phyloP scores from a whole-genome alignment of 148 eudicot species.

The Euryodendron excelsum region DNA sequence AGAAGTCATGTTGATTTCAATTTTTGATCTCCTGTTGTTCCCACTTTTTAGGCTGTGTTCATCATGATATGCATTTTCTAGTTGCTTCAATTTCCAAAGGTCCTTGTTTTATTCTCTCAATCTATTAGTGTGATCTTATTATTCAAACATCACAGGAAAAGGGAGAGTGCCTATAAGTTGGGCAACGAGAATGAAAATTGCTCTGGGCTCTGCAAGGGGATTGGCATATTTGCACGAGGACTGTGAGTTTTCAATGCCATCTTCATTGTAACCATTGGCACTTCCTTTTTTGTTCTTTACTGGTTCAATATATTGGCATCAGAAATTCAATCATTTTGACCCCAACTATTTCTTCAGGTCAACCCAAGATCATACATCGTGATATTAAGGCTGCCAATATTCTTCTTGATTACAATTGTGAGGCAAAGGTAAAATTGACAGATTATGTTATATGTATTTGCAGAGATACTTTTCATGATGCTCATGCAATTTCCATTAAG shows the following conservation, averaged over 20 bases:
- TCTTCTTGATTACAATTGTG: slow-evolving; percentile 68
- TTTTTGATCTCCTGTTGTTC: not conserved
- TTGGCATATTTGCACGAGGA: slow-evolving; percentile 77
- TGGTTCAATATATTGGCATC: not conserved
- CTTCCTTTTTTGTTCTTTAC: not conserved
- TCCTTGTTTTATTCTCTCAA: not conserved
- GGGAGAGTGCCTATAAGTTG: slow-evolving; percentile 51
- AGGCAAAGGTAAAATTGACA: slow-evolving; percentile 54
- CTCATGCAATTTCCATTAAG: not conserved
- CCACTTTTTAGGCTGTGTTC: not conserved
- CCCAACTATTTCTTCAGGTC: slow-evolving; percentile 41
- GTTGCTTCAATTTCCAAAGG: not conserved
- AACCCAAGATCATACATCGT: slow-evolving; percentile 83
- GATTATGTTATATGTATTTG: not conserved
- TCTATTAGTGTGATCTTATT: slow-evolving; percentile 8
- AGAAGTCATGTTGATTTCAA: not conserved
- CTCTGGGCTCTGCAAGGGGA: slow-evolving; percentile 75
- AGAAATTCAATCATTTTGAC: not conserved
- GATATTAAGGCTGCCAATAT: slow-evolving; percentile 85
- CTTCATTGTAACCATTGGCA: not conserved
- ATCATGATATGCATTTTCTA: not conserved
- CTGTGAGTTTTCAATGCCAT: slow-evolving; percentile 41
- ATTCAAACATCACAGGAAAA: slow-evolving; percentile 31
- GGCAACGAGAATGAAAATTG: slow-evolving; percentile 63
- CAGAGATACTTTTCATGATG: not conserved